phyloP scores from a whole-genome alignment of 2,329 filamentous ascomycete species.

The Geosmithia flava region DNA sequence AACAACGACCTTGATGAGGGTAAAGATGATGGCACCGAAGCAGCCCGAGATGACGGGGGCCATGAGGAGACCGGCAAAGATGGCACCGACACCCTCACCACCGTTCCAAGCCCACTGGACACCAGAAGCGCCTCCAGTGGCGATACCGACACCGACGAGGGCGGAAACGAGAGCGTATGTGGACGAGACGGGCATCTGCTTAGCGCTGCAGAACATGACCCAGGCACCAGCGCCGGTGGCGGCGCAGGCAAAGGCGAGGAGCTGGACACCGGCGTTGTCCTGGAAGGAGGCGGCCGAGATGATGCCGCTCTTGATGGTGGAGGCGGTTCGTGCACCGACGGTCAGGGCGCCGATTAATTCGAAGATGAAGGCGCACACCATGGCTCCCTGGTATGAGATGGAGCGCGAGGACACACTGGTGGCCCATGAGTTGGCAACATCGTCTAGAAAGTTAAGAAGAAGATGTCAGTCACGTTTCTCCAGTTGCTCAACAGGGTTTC shows the following conservation, averaged over 20 bases:
- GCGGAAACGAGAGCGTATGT: slow-evolving; percentile 32
- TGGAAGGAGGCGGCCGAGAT: slow-evolving; percentile 25
- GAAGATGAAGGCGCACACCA: slow-evolving; percentile 26
- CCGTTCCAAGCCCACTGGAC: slow-evolving; percentile 9
- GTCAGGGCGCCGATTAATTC: slow-evolving; percentile 35
- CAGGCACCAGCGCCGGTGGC: slow-evolving; percentile 23
- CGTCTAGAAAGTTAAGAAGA: too few relatives aligned
- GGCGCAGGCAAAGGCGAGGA: slow-evolving; percentile 28
- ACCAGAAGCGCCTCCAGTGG: slow-evolving; percentile 12
- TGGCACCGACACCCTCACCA: slow-evolving; percentile 8
- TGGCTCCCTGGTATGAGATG: slow-evolving; percentile 49
- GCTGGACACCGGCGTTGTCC: slow-evolving; percentile 25
- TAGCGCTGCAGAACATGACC: slow-evolving; percentile 26
- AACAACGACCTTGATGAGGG: slow-evolving; percentile 40
- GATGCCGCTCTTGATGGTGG: slow-evolving; percentile 34
- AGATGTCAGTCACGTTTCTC: too few relatives aligned
- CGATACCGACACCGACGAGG: slow-evolving; percentile 32
- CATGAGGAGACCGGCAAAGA: slow-evolving; percentile 9
- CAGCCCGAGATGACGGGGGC: slow-evolving; percentile 8
- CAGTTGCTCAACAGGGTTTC: too few relatives aligned
- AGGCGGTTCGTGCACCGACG: slow-evolving; percentile 33
- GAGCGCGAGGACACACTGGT: slow-evolving; percentile 61
- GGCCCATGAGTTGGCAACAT: slow-evolving; percentile 65
- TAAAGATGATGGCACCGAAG: slow-evolving; percentile 54
- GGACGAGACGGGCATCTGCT: slow-evolving; percentile 24